A percentile compares a stretch with the other conserved stretches of the same genome.
Evolutionary conservation across 768 basidiomycete species (phyloP).

Genomic region (Pulveroboletus sp.): DNA sequence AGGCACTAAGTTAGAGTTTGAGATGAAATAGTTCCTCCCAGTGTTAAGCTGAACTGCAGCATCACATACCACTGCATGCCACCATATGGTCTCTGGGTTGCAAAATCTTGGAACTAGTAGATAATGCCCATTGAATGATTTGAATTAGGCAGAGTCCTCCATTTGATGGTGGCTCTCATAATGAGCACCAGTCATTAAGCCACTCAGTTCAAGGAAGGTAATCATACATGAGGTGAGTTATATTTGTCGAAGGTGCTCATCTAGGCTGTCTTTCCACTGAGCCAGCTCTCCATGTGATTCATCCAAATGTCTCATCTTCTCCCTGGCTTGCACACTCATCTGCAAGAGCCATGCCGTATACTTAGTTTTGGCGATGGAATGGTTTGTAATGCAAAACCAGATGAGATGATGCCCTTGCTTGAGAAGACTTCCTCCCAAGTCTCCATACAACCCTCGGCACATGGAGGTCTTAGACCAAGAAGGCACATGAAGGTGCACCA

Average conservation of each 20-base stretch:
- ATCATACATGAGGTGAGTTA: conserved; percentile 1
- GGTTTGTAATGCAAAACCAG: conserved; percentile 45
- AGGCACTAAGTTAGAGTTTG: too few relatives aligned
- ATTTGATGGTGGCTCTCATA: too few relatives aligned
- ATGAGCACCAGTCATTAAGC: too few relatives aligned
- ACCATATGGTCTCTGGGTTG: too few relatives aligned
- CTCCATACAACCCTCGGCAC: conserved; percentile 50
- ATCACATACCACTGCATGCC: too few relatives aligned
- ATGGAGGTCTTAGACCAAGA: conserved; percentile 34
- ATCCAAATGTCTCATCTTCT: conserved; percentile 46
- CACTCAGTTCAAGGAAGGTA: neutral
- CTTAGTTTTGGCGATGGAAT: conserved; percentile 22
- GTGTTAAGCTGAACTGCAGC: too few relatives aligned
- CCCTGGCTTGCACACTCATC: conserved; percentile 28
- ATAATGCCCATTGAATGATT: too few relatives aligned
- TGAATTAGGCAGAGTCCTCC: too few relatives aligned
- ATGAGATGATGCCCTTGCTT: conserved; percentile 47
- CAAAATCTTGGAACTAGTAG: too few relatives aligned
- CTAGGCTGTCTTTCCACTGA: conserved; percentile 34
- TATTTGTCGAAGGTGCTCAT: conserved; percentile 3
- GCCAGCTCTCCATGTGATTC: conserved; percentile 46
- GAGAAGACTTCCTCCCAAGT: conserved; percentile 40
- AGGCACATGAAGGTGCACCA: conserved; percentile 48
- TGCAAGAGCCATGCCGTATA: conserved; percentile 16
- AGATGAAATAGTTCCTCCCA: too few relatives aligned